Evolutionary conservation across 2,329 filamentous ascomycete species (phyloP), one percentile per base, ranked within the genome.

Genomic region (Xylaria sp.): DNA sequence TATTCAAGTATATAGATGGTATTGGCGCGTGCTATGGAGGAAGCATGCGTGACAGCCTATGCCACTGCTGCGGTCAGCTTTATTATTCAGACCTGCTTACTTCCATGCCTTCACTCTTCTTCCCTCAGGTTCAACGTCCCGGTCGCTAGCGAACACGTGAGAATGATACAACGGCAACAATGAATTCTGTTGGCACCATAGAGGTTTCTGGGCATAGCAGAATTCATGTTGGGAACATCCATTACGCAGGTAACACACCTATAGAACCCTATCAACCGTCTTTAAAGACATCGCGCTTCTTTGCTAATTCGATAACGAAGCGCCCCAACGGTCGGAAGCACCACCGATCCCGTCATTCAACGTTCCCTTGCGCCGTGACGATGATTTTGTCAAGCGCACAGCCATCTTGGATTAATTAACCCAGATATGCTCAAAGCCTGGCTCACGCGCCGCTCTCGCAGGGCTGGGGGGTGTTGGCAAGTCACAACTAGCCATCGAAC

Each of bases 401-500:
- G 4, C 17, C 19, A 38, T 67, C 12, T 52, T 67, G 53, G 47
- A 67, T 31, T 55, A 15, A 40, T 19, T 69, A 45, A 35, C 45
- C 14, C 33, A 57, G 37, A 23, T 21, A 49, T 63, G 59, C 42
- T 40, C 31, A 4, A 2, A 40, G 23, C 54, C 65, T 31, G 61
- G 49, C 15, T 64, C 61, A 1, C 65, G 65, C 4, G 42, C 21
- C 5, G 67, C 65, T 2, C 65, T 69, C 1, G 57, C 65, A 4
- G 67, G 67, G 12, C n/a, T 67, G 19, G 61, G 67, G 11, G 67
- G 67, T 3, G 54, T 65, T 2, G 67, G 67, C 6, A 69, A 69
- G 35, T 68, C 66, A 51, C 66, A 69, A 25, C 50, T 65, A 7
- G 67, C 60, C n/a, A 67, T 68, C 28, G 66, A 69, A 60, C 23